Percentiles rank a stretch among this genome's conserved stretches.
These are phyloP conservation scores for Mortierella sp. DNA, from an alignment of 371 early-diverging fungal genomes.

Conservation along the genomic window DNA sequence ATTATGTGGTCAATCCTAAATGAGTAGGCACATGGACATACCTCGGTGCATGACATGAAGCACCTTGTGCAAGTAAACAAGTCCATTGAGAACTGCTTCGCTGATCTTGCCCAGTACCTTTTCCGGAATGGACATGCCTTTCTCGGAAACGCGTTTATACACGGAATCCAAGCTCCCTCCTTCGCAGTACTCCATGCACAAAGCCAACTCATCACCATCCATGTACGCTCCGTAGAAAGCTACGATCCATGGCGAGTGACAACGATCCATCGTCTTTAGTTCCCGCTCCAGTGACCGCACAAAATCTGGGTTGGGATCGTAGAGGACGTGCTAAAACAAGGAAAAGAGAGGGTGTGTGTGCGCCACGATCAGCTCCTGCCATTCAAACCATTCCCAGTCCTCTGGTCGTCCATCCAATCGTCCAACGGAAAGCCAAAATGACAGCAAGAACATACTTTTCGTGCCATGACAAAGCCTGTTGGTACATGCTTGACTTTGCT, in stretches of 20 bases:
- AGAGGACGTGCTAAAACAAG: slow-evolving; percentile 65
- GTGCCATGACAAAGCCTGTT: slow-evolving; percentile 87
- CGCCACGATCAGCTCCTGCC: slow-evolving; percentile 41
- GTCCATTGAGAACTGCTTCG: slow-evolving; percentile 81
- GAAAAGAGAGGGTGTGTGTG: slow-evolving; percentile 35
- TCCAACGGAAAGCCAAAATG: background rate
- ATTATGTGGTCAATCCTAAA: too few relatives aligned
- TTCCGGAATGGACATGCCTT: slow-evolving; percentile 78
- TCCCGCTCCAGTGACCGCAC: slow-evolving; percentile 92
- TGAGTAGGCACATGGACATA: slow-evolving; percentile 5
- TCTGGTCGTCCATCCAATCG: slow-evolving; percentile 22
- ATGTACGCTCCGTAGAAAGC: slow-evolving; percentile 94
- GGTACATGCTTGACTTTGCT: slow-evolving; percentile 85
- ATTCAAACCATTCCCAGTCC: slow-evolving; percentile 40
- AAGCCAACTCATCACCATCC: slow-evolving; percentile 88
- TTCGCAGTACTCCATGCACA: slow-evolving; percentile 96
- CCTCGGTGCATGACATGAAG: slow-evolving; percentile 89
- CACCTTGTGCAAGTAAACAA: slow-evolving; percentile 78
- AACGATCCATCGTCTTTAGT: slow-evolving; percentile 86
- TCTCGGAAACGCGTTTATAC: slow-evolving; percentile 73
- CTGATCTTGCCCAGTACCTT: slow-evolving; percentile 83
- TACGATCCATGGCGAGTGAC: slow-evolving; percentile 93
- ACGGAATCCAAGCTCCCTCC: slow-evolving; percentile 87
- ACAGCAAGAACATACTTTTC: slow-evolving; percentile 71
- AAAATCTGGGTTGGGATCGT: slow-evolving; percentile 74